A percentile compares a stretch with the other conserved stretches of the same genome.
These are phyloP conservation scores for Phtheirospermum japonicum DNA, from an alignment of 257 asterid species.

Conservation along the genomic window DNA sequence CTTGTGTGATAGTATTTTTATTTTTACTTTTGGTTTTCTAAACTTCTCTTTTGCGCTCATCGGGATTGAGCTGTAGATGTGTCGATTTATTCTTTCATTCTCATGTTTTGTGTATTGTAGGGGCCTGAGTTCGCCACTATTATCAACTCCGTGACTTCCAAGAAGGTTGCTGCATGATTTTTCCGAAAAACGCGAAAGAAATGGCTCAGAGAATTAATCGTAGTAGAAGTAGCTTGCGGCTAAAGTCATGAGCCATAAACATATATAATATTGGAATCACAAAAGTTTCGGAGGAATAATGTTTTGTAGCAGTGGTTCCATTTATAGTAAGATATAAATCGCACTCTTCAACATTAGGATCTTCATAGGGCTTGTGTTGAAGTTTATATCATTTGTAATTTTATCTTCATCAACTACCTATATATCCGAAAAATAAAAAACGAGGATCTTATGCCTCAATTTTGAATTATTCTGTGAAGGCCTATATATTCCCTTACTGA, in stretches of 20 bases:
- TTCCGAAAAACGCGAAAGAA: constrained; percentile 2
- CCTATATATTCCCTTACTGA: too few relatives aligned
- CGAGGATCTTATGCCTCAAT: constrained; percentile 29
- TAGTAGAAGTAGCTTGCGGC: constrained; percentile 21
- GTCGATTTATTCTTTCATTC: too few relatives aligned
- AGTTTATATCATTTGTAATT: not conserved
- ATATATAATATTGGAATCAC: constrained; percentile 14
- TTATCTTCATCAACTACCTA: not conserved
- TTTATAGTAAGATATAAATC: not conserved
- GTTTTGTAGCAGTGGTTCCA: constrained; percentile 24
- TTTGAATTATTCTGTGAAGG: constrained; percentile 27
- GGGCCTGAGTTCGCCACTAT: constrained; percentile 95
- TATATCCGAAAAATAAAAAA: constrained; percentile 20
- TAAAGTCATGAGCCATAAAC: constrained; percentile 20
- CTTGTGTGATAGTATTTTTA: not conserved
- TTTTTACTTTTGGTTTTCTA: too few relatives aligned
- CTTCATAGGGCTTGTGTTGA: constrained; percentile 15
- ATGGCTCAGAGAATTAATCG: constrained; percentile 33
- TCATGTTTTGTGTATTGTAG: constrained; percentile 39
- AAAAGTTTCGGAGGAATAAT: constrained; percentile 25
- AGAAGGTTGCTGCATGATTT: constrained; percentile 86
- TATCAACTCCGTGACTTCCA: constrained; percentile 84
- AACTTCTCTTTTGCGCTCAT: not conserved
- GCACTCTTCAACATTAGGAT: constrained; percentile 18
- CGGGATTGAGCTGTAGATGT: too few relatives aligned